A percentile compares a stretch with the other conserved stretches of the same genome.
phyloP scores from a whole-genome alignment of 495 filamentous ascomycete genomes.

The Xylaria scruposa region DNA sequence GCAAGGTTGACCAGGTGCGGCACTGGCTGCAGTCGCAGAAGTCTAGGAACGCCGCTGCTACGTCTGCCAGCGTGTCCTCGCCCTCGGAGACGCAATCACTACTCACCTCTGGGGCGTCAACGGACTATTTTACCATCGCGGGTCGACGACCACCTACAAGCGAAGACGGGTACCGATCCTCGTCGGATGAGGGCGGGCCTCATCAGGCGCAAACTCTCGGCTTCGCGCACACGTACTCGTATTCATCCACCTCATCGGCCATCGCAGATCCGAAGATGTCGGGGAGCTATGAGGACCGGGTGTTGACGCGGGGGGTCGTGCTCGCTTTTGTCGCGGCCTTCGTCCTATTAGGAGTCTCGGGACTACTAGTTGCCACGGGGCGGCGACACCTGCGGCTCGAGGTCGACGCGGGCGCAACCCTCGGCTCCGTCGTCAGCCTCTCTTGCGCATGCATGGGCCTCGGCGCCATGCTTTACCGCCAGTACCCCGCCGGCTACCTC shows the following conservation, averaged over 20 bases:
- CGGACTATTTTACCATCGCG: conserved; percentile 44
- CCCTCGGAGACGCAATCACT: conserved; percentile 45
- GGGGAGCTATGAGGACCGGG: conserved; percentile 48
- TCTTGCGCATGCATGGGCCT: conserved; percentile 61
- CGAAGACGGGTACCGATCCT: conserved; percentile 35
- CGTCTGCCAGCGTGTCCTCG: background rate
- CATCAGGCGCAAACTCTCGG: conserved; percentile 34
- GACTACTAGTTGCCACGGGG: conserved; percentile 60
- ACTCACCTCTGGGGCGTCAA: conserved; percentile 29
- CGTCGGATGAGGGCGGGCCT: conserved; percentile 41
- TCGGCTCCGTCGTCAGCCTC: conserved; percentile 62
- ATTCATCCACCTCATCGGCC: background rate
- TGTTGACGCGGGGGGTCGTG: conserved; percentile 54
- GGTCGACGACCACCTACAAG: conserved; percentile 34
- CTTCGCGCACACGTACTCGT: conserved; percentile 1
- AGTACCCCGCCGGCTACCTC: conserved; percentile 47
- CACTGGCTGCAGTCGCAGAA: conserved; percentile 47
- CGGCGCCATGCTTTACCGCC: conserved; percentile 54
- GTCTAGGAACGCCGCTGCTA: background rate
- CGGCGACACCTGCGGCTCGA: conserved; percentile 58
- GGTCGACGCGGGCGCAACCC: conserved; percentile 66
- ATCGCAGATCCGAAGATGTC: conserved; percentile 36
- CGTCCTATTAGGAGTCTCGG: conserved; percentile 61
- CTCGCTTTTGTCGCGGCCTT: conserved; percentile 54
- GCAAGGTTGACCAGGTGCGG: conserved; percentile 52